Conservation (phyloP, 2,329 filamentous ascomycete genomes). For the Talaromyces amestolkiae region DNA sequence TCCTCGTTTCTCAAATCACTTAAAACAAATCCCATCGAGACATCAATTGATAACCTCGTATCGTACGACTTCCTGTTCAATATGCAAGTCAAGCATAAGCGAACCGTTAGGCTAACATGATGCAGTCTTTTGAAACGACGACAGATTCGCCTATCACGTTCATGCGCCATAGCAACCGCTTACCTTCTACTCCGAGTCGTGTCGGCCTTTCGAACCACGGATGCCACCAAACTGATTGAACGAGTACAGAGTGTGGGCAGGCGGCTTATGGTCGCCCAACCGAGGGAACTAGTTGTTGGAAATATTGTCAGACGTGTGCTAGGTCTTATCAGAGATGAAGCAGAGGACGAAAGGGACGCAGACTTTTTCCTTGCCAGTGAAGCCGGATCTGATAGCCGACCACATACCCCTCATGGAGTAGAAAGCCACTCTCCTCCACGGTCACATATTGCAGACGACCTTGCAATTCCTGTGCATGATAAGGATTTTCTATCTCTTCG, state of each 20-base stretch:
- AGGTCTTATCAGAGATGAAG: constrained; percentile 86
- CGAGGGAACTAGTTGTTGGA: constrained; percentile 85
- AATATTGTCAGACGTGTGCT: constrained; percentile 91
- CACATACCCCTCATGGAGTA: constrained; percentile 40
- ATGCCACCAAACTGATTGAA: constrained; percentile 74
- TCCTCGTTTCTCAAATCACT: constrained; percentile 76
- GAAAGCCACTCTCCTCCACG: constrained; percentile 32
- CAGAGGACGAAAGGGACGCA: constrained; percentile 72
- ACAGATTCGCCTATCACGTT: constrained; percentile 82
- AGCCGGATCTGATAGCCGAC: constrained; percentile 55
- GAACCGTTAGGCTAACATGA: constrained; percentile 22
- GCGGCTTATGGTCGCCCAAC: constrained; percentile 76
- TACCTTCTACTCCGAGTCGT: constrained; percentile 86
- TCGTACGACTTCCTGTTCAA: constrained; percentile 58
- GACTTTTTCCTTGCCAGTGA: constrained; percentile 59
- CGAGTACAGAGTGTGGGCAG: constrained; percentile 77
- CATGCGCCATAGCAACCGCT: constrained; percentile 87
- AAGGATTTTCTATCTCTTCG: constrained; percentile 29
- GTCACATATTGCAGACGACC: constrained; percentile 17
- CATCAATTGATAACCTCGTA: constrained; percentile 78
- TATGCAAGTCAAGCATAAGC: constrained; percentile 8
- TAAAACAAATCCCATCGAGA: constrained; percentile 71
- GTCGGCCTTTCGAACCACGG: constrained; percentile 72
- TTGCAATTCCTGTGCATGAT: constrained; percentile 25
- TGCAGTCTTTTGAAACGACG: constrained; percentile 79